Conservation (phyloP, 768 basidiomycete species). For the Leccinellum luteum region DNA sequence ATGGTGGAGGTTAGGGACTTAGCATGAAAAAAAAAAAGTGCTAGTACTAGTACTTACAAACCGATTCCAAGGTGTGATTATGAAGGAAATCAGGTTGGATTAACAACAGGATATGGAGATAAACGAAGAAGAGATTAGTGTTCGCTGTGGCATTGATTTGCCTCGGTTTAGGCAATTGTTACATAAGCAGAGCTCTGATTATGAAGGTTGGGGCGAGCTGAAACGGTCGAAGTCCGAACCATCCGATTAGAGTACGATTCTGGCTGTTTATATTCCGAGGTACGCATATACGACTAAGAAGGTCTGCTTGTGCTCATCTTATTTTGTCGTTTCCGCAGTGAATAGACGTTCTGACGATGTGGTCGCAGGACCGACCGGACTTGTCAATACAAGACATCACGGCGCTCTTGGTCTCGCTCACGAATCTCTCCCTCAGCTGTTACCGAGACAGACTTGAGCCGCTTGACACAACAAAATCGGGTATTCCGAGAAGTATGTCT, state of each 20-base stretch:
- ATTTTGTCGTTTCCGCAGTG: too few species aligned
- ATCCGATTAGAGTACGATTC: too few species aligned
- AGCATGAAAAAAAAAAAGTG: not conserved
- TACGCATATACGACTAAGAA: too few species aligned
- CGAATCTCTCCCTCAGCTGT: too few species aligned
- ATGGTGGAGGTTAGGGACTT: not conserved
- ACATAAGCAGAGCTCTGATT: too few species aligned
- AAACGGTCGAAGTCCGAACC: too few species aligned
- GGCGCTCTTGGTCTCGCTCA: constrained; percentile 79
- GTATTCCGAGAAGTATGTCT: constrained; percentile 72
- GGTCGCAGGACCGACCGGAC: constrained; percentile 85
- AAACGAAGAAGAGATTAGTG: not conserved
- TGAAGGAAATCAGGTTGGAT: not conserved
- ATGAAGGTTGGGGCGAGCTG: too few species aligned
- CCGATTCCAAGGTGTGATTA: not conserved
- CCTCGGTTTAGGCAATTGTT: too few species aligned
- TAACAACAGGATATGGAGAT: not conserved
- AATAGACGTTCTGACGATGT: too few species aligned
- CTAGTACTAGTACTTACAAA: not conserved
- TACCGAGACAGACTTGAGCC: constrained; percentile 93
- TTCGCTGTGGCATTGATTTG: not conserved
- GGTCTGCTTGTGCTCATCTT: too few species aligned
- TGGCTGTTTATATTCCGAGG: too few species aligned
- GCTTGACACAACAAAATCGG: constrained; percentile 82
- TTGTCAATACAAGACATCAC: constrained; percentile 97